Percentiles rank a stretch among this genome's conserved stretches.
Evolutionary conservation across 352 stramenopile genomes (phyloP).

Genomic region (Globisporangium viniferum): DNA sequence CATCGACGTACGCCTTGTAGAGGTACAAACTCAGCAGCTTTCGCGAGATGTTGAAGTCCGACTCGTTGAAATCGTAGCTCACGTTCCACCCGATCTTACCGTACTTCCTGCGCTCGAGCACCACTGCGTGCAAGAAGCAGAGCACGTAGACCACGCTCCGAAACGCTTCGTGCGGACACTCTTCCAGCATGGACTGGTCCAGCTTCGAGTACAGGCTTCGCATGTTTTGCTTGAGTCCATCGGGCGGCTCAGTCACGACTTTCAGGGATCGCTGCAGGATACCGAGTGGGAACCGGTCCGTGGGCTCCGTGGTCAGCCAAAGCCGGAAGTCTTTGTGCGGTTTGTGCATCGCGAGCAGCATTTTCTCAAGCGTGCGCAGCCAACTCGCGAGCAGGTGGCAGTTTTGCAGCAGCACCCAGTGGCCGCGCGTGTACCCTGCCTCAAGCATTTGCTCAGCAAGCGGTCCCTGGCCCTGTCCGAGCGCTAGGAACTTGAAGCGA

Average conservation of each 20-base stretch:
- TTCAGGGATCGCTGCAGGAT: constrained; percentile 95
- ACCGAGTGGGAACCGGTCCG: constrained; percentile 92
- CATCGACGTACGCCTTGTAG: constrained; percentile 91
- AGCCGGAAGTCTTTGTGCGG: constrained; percentile 94
- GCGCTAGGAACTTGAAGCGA: constrained; percentile 92
- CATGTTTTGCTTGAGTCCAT: constrained; percentile 97
- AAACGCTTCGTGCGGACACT: constrained; percentile 92
- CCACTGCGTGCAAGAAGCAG: constrained; percentile 94
- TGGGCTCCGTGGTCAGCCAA: constrained; percentile 95
- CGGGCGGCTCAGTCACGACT: constrained; percentile 94
- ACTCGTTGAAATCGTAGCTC: constrained; percentile 97
- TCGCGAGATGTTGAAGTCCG: constrained; percentile 93
- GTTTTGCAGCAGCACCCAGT: constrained; percentile 95
- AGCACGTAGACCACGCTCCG: constrained; percentile 93
- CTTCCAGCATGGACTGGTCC: constrained; percentile 87
- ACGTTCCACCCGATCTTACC: constrained; percentile 98
- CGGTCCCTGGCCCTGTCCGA: constrained; percentile 93
- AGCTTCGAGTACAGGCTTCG: constrained; percentile 91
- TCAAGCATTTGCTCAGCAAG: constrained; percentile 95
- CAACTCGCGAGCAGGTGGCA: constrained; percentile 94
- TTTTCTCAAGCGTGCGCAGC: constrained; percentile 92
- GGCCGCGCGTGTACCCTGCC: constrained; percentile 73
- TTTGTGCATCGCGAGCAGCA: constrained; percentile 88
- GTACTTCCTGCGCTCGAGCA: constrained; percentile 95
- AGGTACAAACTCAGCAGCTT: constrained; percentile 92